phyloP scores from a whole-genome alignment of 78 protist species.

The Emiliania huxleyi region DNA sequence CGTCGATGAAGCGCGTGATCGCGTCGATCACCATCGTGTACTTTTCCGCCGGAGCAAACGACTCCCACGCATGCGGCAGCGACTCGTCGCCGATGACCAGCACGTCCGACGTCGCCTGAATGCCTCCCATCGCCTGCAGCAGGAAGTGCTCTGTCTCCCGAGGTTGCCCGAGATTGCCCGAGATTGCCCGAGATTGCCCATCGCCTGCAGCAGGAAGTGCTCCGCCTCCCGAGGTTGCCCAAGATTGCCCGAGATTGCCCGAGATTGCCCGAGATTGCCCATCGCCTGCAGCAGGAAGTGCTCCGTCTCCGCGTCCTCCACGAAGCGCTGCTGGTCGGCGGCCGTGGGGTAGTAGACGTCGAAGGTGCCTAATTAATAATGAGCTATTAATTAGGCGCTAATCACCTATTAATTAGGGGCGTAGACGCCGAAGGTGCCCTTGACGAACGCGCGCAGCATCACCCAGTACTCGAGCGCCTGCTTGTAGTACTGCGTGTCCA shows the following conservation, averaged over 20 bases:
- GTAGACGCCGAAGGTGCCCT: background rate
- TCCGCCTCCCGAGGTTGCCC: background rate
- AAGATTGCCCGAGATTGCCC: background rate
- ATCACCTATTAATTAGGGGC: background rate
- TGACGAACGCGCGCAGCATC: background rate
- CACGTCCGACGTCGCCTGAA: background rate
- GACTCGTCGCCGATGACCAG: no score
- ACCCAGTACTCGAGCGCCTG: background rate
- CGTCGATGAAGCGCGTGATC: background rate
- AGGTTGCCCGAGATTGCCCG: background rate
- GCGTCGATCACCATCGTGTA: background rate
- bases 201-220: background rate
- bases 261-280: no score
- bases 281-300: background rate
- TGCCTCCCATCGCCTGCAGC: background rate
- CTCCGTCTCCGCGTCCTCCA: background rate
- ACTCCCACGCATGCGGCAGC: no score
- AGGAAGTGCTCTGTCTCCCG: background rate
- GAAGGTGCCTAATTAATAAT: no score
- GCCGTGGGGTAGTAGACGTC: no score
- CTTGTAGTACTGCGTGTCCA: background rate
- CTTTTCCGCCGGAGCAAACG: background rate
- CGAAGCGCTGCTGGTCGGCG: no score
- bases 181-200: no score
- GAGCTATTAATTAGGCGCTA: no score